Evolutionary conservation across 441 rosid genomes (phyloP).

Genomic region (Hura crepitans): DNA sequence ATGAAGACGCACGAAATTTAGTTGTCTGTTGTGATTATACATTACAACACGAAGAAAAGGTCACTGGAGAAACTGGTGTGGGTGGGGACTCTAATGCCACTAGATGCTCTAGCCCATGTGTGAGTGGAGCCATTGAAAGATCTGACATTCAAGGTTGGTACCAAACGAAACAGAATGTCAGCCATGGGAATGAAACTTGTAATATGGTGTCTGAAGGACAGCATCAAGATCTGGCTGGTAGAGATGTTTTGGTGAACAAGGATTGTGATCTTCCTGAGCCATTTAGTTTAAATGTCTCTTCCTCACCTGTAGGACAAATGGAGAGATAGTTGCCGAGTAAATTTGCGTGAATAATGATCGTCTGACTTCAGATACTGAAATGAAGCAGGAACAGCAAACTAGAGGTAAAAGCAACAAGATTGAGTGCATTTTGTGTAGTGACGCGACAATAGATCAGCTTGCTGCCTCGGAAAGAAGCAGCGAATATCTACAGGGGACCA

Average conservation of each 20-base stretch:
- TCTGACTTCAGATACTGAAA: constrained; percentile 26
- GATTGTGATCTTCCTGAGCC: constrained; percentile 16
- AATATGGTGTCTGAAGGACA: constrained; percentile 28
- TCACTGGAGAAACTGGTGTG: constrained; percentile 24
- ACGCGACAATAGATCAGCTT: constrained; percentile 23
- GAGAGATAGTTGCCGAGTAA: constrained; percentile 25
- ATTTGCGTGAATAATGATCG: constrained; percentile 26
- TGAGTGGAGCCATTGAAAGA: constrained; percentile 22
- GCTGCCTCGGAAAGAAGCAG: constrained; percentile 27
- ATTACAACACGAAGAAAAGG: constrained; percentile 27
- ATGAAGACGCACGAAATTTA: constrained; percentile 9
- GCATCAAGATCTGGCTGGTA: constrained; percentile 8
- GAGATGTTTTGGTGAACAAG: constrained; percentile 16
- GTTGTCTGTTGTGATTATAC: constrained; percentile 24
- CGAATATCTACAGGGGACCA: constrained; percentile 21
- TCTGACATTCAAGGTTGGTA: constrained; percentile 21
- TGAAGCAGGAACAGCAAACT: constrained; percentile 29
- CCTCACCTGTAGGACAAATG: constrained; percentile 17
- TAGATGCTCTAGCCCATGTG: constrained; percentile 21
- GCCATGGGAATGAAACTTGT: constrained; percentile 17
- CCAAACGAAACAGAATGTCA: constrained; percentile 17
- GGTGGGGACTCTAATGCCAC: constrained; percentile 23
- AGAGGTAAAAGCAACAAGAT: constrained; percentile 21
- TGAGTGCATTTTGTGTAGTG: constrained; percentile 9
- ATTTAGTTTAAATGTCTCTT: constrained; percentile 17